Percentiles rank a stretch among this genome's conserved stretches.
Evolutionary conservation across 1,284 basidiomycete species (phyloP).

Genomic region (Ceratobasidium papillatum): DNA sequence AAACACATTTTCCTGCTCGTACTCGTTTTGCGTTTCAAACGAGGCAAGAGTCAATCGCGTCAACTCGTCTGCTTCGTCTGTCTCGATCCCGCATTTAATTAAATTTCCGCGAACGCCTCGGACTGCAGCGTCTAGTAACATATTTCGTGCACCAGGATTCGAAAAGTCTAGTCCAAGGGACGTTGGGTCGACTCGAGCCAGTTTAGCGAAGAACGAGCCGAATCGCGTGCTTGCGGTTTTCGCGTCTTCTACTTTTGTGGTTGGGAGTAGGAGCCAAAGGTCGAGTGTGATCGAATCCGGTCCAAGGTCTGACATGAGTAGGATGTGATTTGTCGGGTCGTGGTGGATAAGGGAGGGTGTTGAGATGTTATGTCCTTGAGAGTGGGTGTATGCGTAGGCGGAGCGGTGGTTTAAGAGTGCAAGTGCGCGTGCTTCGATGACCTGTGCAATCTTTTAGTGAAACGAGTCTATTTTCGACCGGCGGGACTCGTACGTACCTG

Average conservation of each 20-base stretch:
- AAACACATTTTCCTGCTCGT: not conserved
- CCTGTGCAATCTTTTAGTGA: no score
- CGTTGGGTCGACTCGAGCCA: not conserved
- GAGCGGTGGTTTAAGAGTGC: not conserved
- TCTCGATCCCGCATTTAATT: constrained; percentile 10
- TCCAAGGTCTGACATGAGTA: constrained; percentile 25
- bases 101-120: not conserved
- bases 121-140: not conserved
- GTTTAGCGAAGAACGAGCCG: constrained; percentile 17
- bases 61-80: not conserved
- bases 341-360: constrained; percentile 10
- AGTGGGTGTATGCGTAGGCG: constrained; percentile 23
- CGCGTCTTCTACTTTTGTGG: not conserved
- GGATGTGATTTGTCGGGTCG: not conserved
- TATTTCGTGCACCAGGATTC: not conserved
- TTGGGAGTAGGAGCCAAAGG: not conserved
- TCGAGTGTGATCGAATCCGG: not conserved
- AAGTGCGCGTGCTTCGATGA: constrained; percentile 29
- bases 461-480: no score
- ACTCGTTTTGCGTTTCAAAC: not conserved
- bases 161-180: not conserved
- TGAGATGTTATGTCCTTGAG: not conserved
- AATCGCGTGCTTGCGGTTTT: not conserved
- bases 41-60: not conserved
- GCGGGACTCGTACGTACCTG: constrained; percentile 16